phyloP scores from a whole-genome alignment of 208 protist genomes.

The Trypanosoma brucei region DNA sequence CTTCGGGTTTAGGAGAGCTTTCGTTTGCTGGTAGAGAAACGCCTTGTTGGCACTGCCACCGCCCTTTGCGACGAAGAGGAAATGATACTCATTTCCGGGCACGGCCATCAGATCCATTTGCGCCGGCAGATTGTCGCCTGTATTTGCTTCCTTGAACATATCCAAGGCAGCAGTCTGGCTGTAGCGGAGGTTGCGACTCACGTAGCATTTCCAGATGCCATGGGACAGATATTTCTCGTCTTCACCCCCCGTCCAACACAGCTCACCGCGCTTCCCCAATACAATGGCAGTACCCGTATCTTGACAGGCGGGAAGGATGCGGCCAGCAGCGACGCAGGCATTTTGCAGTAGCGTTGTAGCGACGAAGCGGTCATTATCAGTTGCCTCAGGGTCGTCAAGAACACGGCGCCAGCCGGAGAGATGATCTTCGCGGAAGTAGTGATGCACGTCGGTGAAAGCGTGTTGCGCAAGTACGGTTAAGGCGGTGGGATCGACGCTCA shows the following conservation, averaged over 20 bases:
- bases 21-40: conserved; percentile 96
- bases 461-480: conserved; percentile 81
- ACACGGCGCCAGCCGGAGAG: conserved; percentile 92
- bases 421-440: conserved; percentile 94
- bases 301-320: conserved; percentile 92
- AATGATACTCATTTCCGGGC: conserved; percentile 93
- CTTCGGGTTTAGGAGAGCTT: conserved; percentile 93
- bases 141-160: conserved; percentile 98
- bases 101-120: conserved; percentile 95
- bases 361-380: conserved; percentile 95
- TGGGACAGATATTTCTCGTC: conserved; percentile 92
- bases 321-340: conserved; percentile 91
- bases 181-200: conserved; percentile 94
- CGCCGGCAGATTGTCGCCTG: conserved; percentile 96
- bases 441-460: conserved; percentile 92
- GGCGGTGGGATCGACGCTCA: conserved; percentile 90
- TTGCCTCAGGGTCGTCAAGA: conserved; percentile 94
- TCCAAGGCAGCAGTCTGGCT: conserved; percentile 92
- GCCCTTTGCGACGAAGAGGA: conserved; percentile 97
- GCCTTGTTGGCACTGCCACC: conserved; percentile 98
- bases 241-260: conserved; percentile 95
- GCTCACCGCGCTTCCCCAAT: conserved; percentile 94
- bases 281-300: conserved; percentile 98
- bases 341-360: conserved; percentile 95
- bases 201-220: conserved; percentile 96